Evolutionary conservation across 768 basidiomycete species (phyloP).

Genomic region (Serendipita sp.): DNA sequence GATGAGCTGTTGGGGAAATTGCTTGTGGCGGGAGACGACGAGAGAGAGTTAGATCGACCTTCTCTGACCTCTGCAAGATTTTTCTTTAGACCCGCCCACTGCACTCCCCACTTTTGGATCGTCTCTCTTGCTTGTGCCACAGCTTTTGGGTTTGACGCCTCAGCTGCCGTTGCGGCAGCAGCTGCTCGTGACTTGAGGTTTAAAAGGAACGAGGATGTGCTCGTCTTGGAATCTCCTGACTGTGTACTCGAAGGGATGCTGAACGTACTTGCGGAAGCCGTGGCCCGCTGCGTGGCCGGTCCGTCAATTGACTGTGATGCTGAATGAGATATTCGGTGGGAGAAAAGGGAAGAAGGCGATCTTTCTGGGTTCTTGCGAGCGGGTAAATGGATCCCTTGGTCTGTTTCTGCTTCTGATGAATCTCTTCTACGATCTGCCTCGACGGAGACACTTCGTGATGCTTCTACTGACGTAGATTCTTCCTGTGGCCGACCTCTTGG

Average conservation of each 20-base stretch:
- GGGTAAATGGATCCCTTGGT: background rate
- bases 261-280: conserved; percentile 21
- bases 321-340: background rate
- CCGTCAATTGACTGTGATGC: background rate
- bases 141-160: conserved; percentile 36
- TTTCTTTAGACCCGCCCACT: conserved; percentile 45
- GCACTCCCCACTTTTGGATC: conserved; percentile 84
- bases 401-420: background rate
- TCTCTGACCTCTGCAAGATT: conserved; percentile 28
- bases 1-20: conserved; percentile 5
- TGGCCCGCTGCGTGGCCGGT: conserved; percentile 10
- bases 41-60: background rate
- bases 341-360: background rate
- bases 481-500: background rate
- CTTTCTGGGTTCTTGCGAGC: background rate
- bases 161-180: conserved; percentile 34
- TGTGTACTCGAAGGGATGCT: conserved; percentile 13
- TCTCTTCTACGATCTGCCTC: background rate
- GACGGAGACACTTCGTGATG: background rate
- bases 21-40: conserved; percentile 4
- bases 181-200: conserved; percentile 56
- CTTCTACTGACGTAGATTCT: background rate
- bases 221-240: conserved; percentile 27
- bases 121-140: conserved; percentile 70
- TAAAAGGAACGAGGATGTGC: conserved; percentile 53